Conservation (phyloP, 148 eudicot genomes). For the Camellia sinensis region DNA sequence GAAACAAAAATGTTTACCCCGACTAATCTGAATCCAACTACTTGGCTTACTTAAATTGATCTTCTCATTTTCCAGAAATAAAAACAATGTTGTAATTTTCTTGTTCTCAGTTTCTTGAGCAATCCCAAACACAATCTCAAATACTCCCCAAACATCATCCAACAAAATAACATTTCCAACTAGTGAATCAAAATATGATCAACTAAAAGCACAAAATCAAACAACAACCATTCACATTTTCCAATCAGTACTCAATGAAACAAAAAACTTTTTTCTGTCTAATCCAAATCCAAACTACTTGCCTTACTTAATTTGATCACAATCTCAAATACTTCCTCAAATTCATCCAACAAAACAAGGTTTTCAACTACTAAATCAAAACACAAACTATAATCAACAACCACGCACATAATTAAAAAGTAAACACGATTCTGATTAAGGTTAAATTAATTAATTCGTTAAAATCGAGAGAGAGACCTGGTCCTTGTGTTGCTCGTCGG, state of each 20-base stretch:
- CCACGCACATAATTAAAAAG: neutral
- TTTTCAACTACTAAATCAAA: no score
- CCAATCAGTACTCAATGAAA: no score
- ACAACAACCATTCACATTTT: neutral
- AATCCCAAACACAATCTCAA: neutral
- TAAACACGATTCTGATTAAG: neutral
- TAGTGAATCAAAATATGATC: neutral
- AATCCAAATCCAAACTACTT: no score
- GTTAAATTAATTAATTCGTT: neutral
- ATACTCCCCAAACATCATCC: neutral
- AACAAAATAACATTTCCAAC: neutral
- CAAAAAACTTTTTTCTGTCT: no score
- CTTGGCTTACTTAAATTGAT: conserved; percentile 3
- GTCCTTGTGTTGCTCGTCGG: conserved; percentile 65
- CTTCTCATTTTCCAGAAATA: neutral
- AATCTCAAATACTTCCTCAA: no score
- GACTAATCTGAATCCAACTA: neutral
- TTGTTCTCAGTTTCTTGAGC: neutral
- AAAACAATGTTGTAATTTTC: no score
- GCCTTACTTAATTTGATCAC: no score
- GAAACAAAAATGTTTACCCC: no score
- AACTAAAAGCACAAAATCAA: neutral
- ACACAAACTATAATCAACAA: neutral
- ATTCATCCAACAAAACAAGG: no score
- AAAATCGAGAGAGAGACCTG: conserved; percentile 49